Conservation (phyloP, 768 basidiomycete genomes). For the Amanita molliuscula region DNA sequence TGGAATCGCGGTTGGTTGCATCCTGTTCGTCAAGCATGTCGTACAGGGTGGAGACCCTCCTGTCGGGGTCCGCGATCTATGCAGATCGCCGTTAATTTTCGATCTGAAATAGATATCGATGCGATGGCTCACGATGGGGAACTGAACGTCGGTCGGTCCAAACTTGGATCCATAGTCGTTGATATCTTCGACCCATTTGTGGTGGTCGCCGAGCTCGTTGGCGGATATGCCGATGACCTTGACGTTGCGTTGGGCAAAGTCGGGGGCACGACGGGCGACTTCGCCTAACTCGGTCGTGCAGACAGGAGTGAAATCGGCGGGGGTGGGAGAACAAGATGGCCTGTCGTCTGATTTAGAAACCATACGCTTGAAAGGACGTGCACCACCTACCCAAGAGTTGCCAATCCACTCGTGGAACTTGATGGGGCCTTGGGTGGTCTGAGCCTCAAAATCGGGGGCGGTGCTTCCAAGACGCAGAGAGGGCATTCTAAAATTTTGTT, state of each 20-base stretch:
- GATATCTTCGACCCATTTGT: slow-evolving; percentile 85
- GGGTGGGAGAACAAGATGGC: slow-evolving; percentile 90
- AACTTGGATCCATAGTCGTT: slow-evolving; percentile 64
- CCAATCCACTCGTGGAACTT: slow-evolving; percentile 93
- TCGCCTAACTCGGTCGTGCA: slow-evolving; percentile 98
- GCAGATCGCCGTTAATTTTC: background rate
- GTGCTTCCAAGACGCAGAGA: slow-evolving; percentile 75
- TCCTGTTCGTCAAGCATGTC: slow-evolving; percentile 98
- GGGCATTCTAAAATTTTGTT: slow-evolving; percentile 21
- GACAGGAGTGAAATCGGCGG: slow-evolving; percentile 86
- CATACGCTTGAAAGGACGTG: no score
- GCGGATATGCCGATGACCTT: slow-evolving; percentile 93
- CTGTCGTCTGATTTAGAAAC: slow-evolving; percentile 31
- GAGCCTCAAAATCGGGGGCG: slow-evolving; percentile 87
- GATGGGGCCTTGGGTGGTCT: slow-evolving; percentile 82
- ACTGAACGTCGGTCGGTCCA: slow-evolving; percentile 67
- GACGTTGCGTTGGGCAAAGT: slow-evolving; percentile 82
- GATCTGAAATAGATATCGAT: no score
- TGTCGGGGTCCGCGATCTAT: slow-evolving; percentile 87
- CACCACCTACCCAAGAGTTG: slow-evolving; percentile 65
- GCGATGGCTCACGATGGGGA: slow-evolving; percentile 83
- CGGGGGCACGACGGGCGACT: slow-evolving; percentile 76
- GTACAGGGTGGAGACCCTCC: slow-evolving; percentile 77
- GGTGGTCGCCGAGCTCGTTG: slow-evolving; percentile 78
- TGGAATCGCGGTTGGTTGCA: slow-evolving; percentile 75